Conservation (phyloP, 495 filamentous ascomycete genomes). For the Trichoderma asperelloides region DNA sequence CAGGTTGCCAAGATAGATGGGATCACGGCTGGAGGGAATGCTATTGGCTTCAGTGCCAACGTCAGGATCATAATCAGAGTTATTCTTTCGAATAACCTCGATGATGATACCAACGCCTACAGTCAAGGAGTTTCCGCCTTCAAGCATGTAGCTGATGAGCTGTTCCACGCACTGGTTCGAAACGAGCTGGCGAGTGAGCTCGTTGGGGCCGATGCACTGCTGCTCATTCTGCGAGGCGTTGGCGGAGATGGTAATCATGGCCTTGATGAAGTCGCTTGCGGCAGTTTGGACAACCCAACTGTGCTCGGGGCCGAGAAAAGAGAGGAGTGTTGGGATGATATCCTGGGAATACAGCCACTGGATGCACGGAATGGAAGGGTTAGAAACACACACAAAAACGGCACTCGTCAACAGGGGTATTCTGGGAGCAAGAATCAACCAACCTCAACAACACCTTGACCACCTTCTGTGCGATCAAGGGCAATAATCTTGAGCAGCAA, state of each 20-base stretch:
- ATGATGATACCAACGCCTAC: slow-evolving; percentile 97
- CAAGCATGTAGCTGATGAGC: slow-evolving; percentile 83
- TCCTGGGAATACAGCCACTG: slow-evolving; percentile 91
- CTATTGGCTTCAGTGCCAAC: slow-evolving; percentile 67
- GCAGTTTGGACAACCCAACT: slow-evolving; percentile 86
- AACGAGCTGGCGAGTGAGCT: slow-evolving; percentile 92
- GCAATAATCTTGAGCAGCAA: slow-evolving; percentile 95
- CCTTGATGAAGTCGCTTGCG: slow-evolving; percentile 95
- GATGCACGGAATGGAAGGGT: slow-evolving; percentile 17
- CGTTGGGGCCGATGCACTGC: slow-evolving; percentile 95
- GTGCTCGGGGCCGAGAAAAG: slow-evolving; percentile 75
- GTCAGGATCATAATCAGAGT: slow-evolving; percentile 97
- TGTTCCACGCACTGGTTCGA: slow-evolving; percentile 73
- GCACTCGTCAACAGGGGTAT: neutral
- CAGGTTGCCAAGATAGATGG: slow-evolving; percentile 92
- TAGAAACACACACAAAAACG: neutral
- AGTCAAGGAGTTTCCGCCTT: slow-evolving; percentile 87
- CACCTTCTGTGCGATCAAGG: slow-evolving; percentile 84
- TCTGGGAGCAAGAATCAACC: slow-evolving; percentile 22
- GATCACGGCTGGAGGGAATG: slow-evolving; percentile 74
- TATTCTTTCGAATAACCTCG: slow-evolving; percentile 98
- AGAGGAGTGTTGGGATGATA: slow-evolving; percentile 80
- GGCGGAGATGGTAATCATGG: slow-evolving; percentile 96
- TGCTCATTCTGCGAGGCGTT: slow-evolving; percentile 97
- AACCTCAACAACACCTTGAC: slow-evolving; percentile 91